These are phyloP conservation scores for Penicillium steckii DNA, from an alignment of 495 filamentous ascomycete species.

Conservation along the genomic window DNA sequence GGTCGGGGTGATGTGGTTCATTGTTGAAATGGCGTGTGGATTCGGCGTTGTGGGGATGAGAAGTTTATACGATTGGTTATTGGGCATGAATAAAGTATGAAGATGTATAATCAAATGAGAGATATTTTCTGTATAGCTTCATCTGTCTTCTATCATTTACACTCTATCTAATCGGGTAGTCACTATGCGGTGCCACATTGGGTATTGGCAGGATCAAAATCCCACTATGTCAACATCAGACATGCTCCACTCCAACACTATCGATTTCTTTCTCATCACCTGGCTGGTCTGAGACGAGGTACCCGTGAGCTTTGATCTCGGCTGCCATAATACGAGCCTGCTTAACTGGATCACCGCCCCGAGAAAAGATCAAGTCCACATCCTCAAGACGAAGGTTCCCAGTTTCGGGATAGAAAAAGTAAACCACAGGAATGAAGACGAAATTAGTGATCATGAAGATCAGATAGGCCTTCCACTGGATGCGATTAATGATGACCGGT, in stretches of 20 bases:
- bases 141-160: not conserved
- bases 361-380: constrained; percentile 34
- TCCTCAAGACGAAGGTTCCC: constrained; percentile 44
- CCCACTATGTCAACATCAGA: not conserved
- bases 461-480: constrained; percentile 60
- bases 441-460: constrained; percentile 60
- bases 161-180: not conserved
- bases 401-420: constrained; percentile 46
- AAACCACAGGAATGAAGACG: constrained; percentile 42
- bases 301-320: constrained; percentile 14
- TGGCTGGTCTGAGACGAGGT: constrained; percentile 4
- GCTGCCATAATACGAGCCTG: constrained; percentile 15
- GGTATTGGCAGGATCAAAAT: constrained; percentile 3
- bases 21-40: not conserved
- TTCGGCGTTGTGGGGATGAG: not conserved
- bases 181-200: not conserved
- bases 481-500: constrained; percentile 49
- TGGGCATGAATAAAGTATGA: no score
- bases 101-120: not conserved
- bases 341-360: constrained; percentile 16
- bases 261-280: constrained; percentile 6
- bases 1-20: not conserved
- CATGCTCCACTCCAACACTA: constrained; percentile 10
- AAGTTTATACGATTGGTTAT: not conserved
- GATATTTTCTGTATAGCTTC: no score